These are phyloP conservation scores for Blastocystis sp. DNA, from an alignment of 352 stramenopile species.

Conservation along the genomic window DNA sequence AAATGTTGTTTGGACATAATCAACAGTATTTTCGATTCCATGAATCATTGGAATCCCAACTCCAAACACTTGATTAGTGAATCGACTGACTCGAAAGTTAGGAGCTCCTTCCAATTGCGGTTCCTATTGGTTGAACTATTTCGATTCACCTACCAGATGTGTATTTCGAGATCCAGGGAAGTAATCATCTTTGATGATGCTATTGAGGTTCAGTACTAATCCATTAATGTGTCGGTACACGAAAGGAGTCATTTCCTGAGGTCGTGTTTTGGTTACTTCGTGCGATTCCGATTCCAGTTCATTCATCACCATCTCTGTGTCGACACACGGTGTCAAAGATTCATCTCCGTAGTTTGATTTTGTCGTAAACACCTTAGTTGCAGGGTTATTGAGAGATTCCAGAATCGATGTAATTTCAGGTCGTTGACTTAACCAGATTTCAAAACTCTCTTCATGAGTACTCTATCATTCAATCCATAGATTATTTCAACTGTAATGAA, in stretches of 20 bases:
- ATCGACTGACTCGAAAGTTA: slow-evolving; percentile 76
- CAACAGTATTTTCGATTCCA: slow-evolving; percentile 57
- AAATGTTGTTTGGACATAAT: slow-evolving; percentile 67
- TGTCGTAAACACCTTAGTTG: slow-evolving; percentile 65
- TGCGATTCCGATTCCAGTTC: background rate
- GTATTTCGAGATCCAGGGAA: slow-evolving; percentile 71
- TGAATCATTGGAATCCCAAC: slow-evolving; percentile 63
- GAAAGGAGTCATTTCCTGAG: slow-evolving; percentile 74
- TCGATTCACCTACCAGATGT: slow-evolving; percentile 6
- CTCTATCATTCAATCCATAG: background rate
- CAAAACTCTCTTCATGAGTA: slow-evolving; percentile 21
- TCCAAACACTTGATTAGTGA: slow-evolving; percentile 66
- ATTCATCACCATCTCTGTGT: slow-evolving; percentile 7
- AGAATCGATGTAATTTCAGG: slow-evolving; percentile 59
- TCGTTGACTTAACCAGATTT: slow-evolving; percentile 62
- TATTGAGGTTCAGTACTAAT: slow-evolving; percentile 70
- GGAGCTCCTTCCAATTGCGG: slow-evolving; percentile 72
- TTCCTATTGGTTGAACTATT: slow-evolving; percentile 69
- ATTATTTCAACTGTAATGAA: background rate
- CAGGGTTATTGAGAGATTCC: slow-evolving; percentile 46
- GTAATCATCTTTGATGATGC: slow-evolving; percentile 80
- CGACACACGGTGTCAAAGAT: slow-evolving; percentile 65
- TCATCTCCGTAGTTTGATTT: slow-evolving; percentile 77
- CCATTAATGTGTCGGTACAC: slow-evolving; percentile 75
- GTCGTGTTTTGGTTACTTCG: slow-evolving; percentile 69